phyloP scores from a whole-genome alignment of 2,329 filamentous ascomycete genomes.

The Chrysoporthe deuterocubensis region DNA sequence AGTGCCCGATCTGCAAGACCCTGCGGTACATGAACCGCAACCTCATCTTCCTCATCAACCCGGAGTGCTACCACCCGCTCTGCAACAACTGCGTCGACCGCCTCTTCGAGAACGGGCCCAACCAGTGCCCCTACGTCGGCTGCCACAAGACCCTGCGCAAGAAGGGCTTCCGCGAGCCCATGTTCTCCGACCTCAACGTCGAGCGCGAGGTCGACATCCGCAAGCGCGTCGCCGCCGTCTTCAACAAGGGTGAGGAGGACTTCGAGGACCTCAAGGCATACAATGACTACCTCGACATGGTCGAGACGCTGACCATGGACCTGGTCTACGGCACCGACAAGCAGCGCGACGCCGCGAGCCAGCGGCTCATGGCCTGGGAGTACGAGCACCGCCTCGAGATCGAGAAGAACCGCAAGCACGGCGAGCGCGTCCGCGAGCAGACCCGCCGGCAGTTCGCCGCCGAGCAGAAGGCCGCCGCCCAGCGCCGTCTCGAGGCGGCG shows the following conservation, averaged over 20 bases:
- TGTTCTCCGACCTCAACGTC: slow-evolving; percentile 84
- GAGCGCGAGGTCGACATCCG: slow-evolving; percentile 95
- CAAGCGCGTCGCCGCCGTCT: slow-evolving; percentile 74
- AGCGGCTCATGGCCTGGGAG: slow-evolving; percentile 69
- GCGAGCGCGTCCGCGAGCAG: slow-evolving; percentile 58
- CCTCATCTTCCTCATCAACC: slow-evolving; percentile 95
- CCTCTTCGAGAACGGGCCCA: slow-evolving; percentile 89
- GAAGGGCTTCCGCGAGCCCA: slow-evolving; percentile 82
- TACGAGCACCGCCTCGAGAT: slow-evolving; percentile 72
- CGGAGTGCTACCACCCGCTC: slow-evolving; percentile 99
- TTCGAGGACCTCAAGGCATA: slow-evolving; percentile 83
- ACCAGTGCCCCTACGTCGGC: slow-evolving; percentile 87
- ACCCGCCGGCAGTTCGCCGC: slow-evolving; percentile 60
- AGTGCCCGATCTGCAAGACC: slow-evolving; percentile 97
- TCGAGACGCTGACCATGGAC: slow-evolving; percentile 89
- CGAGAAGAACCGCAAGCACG: slow-evolving; percentile 59
- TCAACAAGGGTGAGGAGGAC: slow-evolving; percentile 89
- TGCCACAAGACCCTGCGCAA: slow-evolving; percentile 88
- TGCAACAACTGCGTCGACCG: slow-evolving; percentile 94
- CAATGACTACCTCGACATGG: slow-evolving; percentile 93
- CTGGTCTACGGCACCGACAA: slow-evolving; percentile 74
- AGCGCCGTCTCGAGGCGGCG: slow-evolving; percentile 65
- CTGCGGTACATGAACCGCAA: slow-evolving; percentile 92
- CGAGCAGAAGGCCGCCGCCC: slow-evolving; percentile 68
- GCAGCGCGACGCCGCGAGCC: slow-evolving; percentile 48